Conservation (phyloP, 768 basidiomycete species). For the Pulveroboletus frians region DNA sequence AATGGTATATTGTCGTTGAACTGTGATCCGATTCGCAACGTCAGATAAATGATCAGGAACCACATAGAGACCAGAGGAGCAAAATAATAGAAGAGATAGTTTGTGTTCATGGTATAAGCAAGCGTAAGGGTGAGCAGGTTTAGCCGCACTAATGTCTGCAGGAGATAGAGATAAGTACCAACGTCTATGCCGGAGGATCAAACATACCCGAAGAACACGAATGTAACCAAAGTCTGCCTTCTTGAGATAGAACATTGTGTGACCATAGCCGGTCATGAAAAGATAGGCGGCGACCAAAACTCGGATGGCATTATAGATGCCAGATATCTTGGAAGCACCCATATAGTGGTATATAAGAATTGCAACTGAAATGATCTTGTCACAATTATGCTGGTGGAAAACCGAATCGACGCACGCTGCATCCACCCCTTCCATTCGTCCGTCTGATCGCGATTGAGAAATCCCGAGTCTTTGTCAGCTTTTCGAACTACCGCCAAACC, state of each 20-base stretch:
- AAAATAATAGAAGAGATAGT: constrained; percentile 90
- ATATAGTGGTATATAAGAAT: constrained; percentile 93
- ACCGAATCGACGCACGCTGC: constrained; percentile 59
- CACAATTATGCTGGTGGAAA: background rate
- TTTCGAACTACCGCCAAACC: constrained; percentile 66
- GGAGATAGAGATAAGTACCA: constrained; percentile 1
- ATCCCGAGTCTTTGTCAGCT: constrained; percentile 78
- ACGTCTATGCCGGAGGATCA: background rate
- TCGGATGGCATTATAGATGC: constrained; percentile 90
- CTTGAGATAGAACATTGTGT: constrained; percentile 82
- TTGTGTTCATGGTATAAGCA: constrained; percentile 87
- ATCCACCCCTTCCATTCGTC: constrained; percentile 99
- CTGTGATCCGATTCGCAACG: constrained; percentile 64
- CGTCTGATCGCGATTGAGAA: constrained; percentile 88
- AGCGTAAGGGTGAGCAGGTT: constrained; percentile 80
- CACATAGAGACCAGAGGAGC: constrained; percentile 86
- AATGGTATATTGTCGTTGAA: constrained; percentile 68
- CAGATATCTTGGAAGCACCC: constrained; percentile 83
- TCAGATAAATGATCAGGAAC: constrained; percentile 82
- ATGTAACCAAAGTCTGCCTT: constrained; percentile 82
- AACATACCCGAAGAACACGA: constrained; percentile 63
- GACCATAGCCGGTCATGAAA: constrained; percentile 93
- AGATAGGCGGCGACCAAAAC: constrained; percentile 85
- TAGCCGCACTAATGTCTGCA: constrained; percentile 69
- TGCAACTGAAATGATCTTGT: constrained; percentile 47